Conservation (phyloP, 257 asterid species). For the Dorcoceras hygrometricum region DNA sequence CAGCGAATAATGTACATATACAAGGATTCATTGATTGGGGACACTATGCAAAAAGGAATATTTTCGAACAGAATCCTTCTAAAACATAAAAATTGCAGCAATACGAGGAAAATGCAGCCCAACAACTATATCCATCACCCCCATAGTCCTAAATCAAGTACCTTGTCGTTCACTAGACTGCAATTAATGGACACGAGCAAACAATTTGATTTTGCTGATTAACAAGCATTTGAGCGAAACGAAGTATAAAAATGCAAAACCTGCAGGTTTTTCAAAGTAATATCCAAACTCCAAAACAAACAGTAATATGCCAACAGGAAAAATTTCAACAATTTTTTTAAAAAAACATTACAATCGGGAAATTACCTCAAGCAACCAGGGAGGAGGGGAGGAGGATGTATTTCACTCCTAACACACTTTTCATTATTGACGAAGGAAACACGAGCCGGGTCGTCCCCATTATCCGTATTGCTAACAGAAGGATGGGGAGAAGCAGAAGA, state of each 20-base stretch:
- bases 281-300: background rate
- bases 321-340: background rate
- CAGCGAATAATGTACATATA: background rate
- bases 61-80: background rate
- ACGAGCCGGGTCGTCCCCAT: constrained; percentile 30
- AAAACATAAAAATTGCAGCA: background rate
- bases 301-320: background rate
- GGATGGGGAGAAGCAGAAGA: constrained; percentile 24
- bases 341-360: background rate
- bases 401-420: constrained; percentile 14
- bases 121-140: constrained; percentile 2
- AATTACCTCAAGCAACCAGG: constrained; percentile 45
- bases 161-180: background rate
- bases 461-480: constrained; percentile 24
- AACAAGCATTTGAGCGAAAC: background rate
- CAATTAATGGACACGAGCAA: background rate
- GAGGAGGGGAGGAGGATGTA: constrained; percentile 26
- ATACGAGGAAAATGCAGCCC: background rate
- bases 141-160: background rate
- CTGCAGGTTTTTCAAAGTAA: background rate
- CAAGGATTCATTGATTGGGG: background rate
- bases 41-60: background rate
- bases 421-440: constrained; percentile 23
- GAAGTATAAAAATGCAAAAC: background rate
- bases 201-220: background rate